These are phyloP conservation scores for Niveomyces coronatus DNA, from an alignment of 2,329 filamentous ascomycete genomes.

Conservation along the genomic window DNA sequence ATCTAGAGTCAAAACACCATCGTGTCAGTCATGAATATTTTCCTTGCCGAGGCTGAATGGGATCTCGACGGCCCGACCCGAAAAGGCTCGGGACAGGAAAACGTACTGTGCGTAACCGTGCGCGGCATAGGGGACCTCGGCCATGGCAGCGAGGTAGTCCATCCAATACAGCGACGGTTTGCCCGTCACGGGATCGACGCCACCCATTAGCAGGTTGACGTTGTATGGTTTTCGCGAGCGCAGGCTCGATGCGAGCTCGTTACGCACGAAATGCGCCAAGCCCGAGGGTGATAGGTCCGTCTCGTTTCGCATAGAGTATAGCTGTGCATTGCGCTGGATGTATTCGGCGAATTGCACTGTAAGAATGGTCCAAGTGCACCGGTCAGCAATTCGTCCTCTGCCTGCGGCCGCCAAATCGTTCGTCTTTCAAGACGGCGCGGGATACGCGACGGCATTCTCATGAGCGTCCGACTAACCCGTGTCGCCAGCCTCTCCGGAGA, in stretches of 20 bases:
- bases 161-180: conserved; percentile 94
- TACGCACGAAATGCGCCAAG: conserved; percentile 85
- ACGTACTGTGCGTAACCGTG: conserved; percentile 94
- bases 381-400: not conserved
- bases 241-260: conserved; percentile 82
- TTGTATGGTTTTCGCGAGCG: conserved; percentile 91
- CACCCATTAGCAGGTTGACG: conserved; percentile 91
- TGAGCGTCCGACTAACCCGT: conserved; percentile 53
- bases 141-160: conserved; percentile 86
- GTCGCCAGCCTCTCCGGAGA: conserved; percentile 91
- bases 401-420: not conserved
- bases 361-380: not conserved
- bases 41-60: not conserved
- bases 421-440: too few relatives aligned
- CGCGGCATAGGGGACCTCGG: conserved; percentile 84
- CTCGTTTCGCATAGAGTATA: conserved; percentile 98
- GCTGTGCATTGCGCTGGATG: conserved; percentile 95
- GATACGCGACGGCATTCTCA: too few relatives aligned
- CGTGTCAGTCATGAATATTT: conserved; percentile 5
- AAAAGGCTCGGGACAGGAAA: too few relatives aligned
- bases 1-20: conserved; percentile 43
- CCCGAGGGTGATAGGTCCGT: conserved; percentile 83
- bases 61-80: conserved; percentile 1
- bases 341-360: conserved; percentile 98
- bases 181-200: conserved; percentile 82